A percentile compares a stretch with the other conserved stretches of the same genome.
These are phyloP conservation scores for Mallotus repandus DNA, from an alignment of 441 rosid species.

Conservation along the genomic window DNA sequence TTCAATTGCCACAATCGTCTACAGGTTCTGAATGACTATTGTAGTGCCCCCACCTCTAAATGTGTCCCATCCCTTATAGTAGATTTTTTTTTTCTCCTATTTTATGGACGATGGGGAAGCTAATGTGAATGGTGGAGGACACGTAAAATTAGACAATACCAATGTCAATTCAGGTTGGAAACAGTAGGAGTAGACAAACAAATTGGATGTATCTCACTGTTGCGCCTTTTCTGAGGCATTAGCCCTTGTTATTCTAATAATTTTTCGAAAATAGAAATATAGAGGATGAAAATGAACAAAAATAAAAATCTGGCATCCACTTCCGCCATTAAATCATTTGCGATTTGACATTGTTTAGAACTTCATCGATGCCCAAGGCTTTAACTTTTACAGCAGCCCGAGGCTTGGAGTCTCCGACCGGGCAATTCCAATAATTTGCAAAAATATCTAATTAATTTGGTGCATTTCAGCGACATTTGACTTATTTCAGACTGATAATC, in stretches of 20 bases:
- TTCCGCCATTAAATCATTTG: background rate
- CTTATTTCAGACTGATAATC: no score
- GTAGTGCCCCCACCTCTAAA: no score
- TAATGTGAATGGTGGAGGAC: conserved; percentile 21
- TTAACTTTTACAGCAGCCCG: no score
- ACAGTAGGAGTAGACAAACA: background rate
- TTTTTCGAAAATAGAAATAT: background rate
- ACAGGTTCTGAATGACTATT: background rate
- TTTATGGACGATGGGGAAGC: conserved; percentile 23
- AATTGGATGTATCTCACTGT: background rate
- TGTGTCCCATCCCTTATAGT: background rate
- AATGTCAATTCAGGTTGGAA: conserved; percentile 8
- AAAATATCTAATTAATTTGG: no score
- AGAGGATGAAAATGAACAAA: background rate
- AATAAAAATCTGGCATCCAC: background rate
- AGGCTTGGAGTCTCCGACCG: no score
- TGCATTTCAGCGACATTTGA: no score
- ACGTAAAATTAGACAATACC: conserved; percentile 20
- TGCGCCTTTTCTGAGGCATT: background rate
- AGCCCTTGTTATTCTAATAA: background rate
- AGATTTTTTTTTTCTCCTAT: conserved; percentile 14
- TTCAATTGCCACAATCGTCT: conserved; percentile 10
- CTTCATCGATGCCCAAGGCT: no score
- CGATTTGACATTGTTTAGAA: background rate
- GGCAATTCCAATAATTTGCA: no score